These are phyloP conservation scores for Zalaria sp. DNA, from an alignment of 2,329 filamentous ascomycete species.

Conservation along the genomic window DNA sequence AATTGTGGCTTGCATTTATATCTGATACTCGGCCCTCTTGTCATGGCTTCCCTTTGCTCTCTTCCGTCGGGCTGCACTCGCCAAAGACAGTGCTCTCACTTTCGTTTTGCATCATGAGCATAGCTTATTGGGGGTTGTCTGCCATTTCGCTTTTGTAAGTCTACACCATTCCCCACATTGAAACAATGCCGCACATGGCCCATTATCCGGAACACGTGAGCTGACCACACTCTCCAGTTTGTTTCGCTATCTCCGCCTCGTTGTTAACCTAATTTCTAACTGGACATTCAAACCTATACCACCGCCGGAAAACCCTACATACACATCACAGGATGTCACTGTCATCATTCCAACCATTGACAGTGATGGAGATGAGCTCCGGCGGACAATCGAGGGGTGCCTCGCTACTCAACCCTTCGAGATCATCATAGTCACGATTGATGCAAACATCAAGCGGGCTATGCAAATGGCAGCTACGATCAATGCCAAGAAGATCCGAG, in stretches of 20 bases:
- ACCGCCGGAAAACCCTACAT: slow-evolving; percentile 65
- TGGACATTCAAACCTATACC: slow-evolving; percentile 78
- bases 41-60: background rate
- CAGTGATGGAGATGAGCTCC: slow-evolving; percentile 70
- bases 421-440: slow-evolving; percentile 77
- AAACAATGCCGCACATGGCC: background rate
- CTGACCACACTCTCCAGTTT: slow-evolving; percentile 39
- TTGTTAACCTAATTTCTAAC: slow-evolving; percentile 75
- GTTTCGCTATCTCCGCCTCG: slow-evolving; percentile 73
- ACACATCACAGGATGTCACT: slow-evolving; percentile 73
- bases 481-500: slow-evolving; percentile 50
- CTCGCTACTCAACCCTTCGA: slow-evolving; percentile 54
- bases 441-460: slow-evolving; percentile 52
- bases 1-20: slow-evolving; percentile 5
- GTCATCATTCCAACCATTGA: slow-evolving; percentile 90
- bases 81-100: slow-evolving; percentile 5
- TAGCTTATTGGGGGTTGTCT: slow-evolving; percentile 7
- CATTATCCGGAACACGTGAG: background rate
- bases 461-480: slow-evolving; percentile 39
- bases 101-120: slow-evolving; percentile 7
- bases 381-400: slow-evolving; percentile 66
- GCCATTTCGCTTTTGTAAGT: slow-evolving; percentile 9
- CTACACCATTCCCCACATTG: background rate
- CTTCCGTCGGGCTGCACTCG: background rate
- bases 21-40: background rate